phyloP scores from a whole-genome alignment of 306 rosid species.

The Quercus wislizeni region DNA sequence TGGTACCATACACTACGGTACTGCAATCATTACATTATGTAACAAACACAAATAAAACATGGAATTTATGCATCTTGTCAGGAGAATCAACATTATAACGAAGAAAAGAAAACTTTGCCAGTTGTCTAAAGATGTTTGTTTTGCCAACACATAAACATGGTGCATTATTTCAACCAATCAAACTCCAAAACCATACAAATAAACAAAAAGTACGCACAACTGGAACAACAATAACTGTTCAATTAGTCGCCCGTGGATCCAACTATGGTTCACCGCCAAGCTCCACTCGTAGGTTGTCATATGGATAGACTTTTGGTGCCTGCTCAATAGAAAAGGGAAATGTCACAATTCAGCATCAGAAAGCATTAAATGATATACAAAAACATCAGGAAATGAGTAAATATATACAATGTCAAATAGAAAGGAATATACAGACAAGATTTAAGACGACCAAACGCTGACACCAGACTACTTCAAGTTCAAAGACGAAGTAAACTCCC shows the following conservation, averaged over 20 bases:
- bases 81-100: background rate
- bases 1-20: background rate
- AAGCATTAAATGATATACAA: too few species aligned
- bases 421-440: background rate
- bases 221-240: conserved; percentile 33
- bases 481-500: background rate
- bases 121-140: conserved; percentile 22
- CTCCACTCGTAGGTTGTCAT: conserved; percentile 86
- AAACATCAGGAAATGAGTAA: background rate
- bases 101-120: conserved; percentile 12
- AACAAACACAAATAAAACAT: background rate
- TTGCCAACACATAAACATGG: conserved; percentile 14
- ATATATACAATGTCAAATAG: background rate
- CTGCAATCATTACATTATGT: background rate
- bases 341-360: conserved; percentile 11
- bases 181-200: conserved; percentile 27
- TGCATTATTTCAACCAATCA: conserved; percentile 34
- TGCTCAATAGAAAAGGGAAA: conserved; percentile 26
- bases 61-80: background rate
- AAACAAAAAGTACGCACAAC: conserved; percentile 27
- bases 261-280: conserved; percentile 85
- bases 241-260: conserved; percentile 9
- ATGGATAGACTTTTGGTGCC: conserved; percentile 88
- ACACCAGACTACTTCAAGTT: background rate
- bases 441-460: background rate